Evolutionary conservation across 108 stramenopile species (phyloP).

Genomic region (Nitzschia palea): DNA sequence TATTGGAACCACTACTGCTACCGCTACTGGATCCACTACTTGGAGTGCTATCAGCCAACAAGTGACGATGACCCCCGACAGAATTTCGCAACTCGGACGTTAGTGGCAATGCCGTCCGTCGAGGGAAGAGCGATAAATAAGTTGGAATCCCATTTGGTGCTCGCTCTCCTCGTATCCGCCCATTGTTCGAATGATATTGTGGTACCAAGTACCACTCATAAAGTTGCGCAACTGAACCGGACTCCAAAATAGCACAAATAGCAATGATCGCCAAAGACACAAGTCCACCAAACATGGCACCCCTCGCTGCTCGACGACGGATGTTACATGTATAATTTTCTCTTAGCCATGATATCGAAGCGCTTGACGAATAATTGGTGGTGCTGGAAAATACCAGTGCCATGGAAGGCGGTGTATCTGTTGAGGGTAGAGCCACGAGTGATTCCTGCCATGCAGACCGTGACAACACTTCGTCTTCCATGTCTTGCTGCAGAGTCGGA

Average conservation of each 20-base stretch:
- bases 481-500: too few species aligned
- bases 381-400: background rate
- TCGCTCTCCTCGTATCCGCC: constrained; percentile 6
- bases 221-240: too few species aligned
- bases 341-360: background rate
- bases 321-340: background rate
- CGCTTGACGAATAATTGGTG: background rate
- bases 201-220: too few species aligned
- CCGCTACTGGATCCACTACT: background rate
- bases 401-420: background rate
- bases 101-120: background rate
- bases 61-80: background rate
- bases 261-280: background rate
- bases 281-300: background rate
- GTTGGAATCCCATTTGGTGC: background rate
- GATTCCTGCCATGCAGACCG: too few species aligned
- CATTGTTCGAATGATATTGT: background rate
- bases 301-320: background rate
- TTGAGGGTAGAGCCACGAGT: background rate
- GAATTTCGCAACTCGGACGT: too few species aligned
- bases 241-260: too few species aligned
- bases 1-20: background rate
- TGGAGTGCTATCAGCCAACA: background rate
- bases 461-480: too few species aligned
- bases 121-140: constrained; percentile 9